A percentile compares a stretch with the other conserved stretches of the same genome.
phyloP scores from a whole-genome alignment of 78 protist species.

The Dictyostelium purpureum region DNA sequence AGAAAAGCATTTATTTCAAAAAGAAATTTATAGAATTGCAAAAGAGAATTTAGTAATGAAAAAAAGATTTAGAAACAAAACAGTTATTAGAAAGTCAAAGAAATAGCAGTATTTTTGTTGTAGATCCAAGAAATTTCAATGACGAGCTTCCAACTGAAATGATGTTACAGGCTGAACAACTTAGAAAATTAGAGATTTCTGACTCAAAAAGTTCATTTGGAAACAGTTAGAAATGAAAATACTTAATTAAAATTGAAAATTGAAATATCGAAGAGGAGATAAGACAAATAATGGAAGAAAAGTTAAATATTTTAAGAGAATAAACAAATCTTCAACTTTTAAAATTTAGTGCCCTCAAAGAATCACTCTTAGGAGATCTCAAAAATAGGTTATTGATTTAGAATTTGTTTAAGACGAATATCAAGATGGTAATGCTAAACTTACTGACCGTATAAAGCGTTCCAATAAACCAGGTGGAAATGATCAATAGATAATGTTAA shows the following conservation, averaged over 20 bases:
- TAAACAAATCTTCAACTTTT: constrained; percentile 56
- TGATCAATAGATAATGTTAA: not conserved
- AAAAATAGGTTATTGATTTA: constrained; percentile 76
- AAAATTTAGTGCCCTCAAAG: constrained; percentile 58
- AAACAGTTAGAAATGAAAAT: constrained; percentile 15
- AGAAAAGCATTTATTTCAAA: constrained; percentile 59
- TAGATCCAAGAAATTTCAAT: not conserved
- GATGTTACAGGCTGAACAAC: constrained; percentile 73
- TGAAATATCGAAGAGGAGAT: constrained; percentile 44
- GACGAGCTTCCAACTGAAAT: constrained; percentile 65
- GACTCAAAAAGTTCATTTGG: constrained; percentile 25
- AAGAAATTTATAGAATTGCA: constrained; percentile 18
- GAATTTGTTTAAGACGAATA: constrained; percentile 66
- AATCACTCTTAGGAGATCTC: constrained; percentile 59
- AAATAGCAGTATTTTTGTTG: constrained; percentile 10
- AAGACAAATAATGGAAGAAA: constrained; percentile 65
- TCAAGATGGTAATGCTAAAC: constrained; percentile 46
- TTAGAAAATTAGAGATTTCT: constrained; percentile 31
- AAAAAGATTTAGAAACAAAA: constrained; percentile 13
- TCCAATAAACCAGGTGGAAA: constrained; percentile 5
- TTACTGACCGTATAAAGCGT: constrained; percentile 45
- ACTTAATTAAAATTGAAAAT: not conserved
- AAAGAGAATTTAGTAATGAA: not conserved
- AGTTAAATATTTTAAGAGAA: constrained; percentile 46
- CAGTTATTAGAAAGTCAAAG: not conserved